Evolutionary conservation across 257 asterid species (phyloP).

Genomic region (Solanum sejunctum): DNA sequence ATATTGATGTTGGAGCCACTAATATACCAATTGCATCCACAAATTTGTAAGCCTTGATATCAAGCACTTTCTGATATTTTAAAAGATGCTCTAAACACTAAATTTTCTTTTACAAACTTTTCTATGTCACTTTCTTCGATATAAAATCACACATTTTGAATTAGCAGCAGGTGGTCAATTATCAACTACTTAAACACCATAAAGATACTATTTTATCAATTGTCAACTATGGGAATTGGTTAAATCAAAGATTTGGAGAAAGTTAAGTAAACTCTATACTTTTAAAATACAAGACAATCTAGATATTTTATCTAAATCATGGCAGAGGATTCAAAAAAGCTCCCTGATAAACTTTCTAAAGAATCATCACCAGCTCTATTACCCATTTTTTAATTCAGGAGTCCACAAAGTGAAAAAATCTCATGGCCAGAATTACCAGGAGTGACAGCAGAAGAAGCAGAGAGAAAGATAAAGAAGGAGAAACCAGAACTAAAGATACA

Average conservation of each 20-base stretch:
- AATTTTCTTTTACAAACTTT: not conserved
- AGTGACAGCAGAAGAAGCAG: conserved; percentile 34
- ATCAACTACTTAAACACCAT: no score
- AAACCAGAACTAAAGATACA: conserved; percentile 5
- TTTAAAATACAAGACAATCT: not conserved
- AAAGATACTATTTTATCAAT: no score
- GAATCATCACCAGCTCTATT: not conserved
- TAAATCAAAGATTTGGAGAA: not conserved
- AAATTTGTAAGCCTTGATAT: not conserved
- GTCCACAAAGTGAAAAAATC: conserved; percentile 3
- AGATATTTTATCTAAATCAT: not conserved
- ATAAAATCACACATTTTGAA: no score
- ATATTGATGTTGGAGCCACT: not conserved
- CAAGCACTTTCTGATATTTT: not conserved
- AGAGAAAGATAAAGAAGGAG: conserved; percentile 29
- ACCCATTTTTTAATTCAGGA: not conserved
- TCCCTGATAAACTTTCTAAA: not conserved
- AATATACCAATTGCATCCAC: not conserved
- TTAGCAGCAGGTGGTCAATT: no score
- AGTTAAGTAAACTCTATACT: not conserved
- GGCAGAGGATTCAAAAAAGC: not conserved
- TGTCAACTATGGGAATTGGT: not conserved
- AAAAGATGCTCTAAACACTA: not conserved
- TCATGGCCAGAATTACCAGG: conserved; percentile 55
- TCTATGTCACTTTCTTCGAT: no score